These are phyloP conservation scores for Phytophthora palmivora DNA, from an alignment of 352 stramenopile genomes.

Conservation along the genomic window DNA sequence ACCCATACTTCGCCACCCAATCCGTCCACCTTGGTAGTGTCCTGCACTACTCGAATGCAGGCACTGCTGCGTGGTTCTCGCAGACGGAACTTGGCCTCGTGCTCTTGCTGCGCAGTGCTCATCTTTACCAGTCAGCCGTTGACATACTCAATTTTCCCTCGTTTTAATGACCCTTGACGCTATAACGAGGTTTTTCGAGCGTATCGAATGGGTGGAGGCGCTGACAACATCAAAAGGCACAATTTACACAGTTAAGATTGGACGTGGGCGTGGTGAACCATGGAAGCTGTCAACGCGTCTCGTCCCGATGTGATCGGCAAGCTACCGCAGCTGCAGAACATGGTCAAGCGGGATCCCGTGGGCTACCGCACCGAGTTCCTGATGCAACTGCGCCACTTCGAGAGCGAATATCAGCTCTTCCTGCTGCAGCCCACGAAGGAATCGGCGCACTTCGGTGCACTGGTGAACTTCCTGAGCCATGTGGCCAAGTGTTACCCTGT, in stretches of 20 bases:
- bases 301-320: conserved; percentile 90
- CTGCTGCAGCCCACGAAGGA: conserved; percentile 93
- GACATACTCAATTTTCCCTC: background rate
- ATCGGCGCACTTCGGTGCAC: conserved; percentile 93
- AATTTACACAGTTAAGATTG: background rate
- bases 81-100: conserved; percentile 44
- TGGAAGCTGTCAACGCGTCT: conserved; percentile 77
- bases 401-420: conserved; percentile 97
- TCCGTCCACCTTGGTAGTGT: conserved; percentile 62
- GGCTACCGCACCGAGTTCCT: conserved; percentile 98
- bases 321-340: conserved; percentile 98
- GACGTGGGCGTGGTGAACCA: conserved; percentile 30
- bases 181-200: conserved; percentile 10
- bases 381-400: conserved; percentile 96
- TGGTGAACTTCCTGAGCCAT: conserved; percentile 97
- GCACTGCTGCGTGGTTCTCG: conserved; percentile 4
- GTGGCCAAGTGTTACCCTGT: conserved; percentile 90
- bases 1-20: conserved; percentile 68
- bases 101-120: conserved; percentile 36
- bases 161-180: conserved; percentile 2
- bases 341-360: conserved; percentile 97
- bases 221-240: conserved; percentile 15
- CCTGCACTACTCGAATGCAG: conserved; percentile 52
- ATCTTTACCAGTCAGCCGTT: conserved; percentile 11
- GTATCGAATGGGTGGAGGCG: conserved; percentile 37